phyloP scores from a whole-genome alignment of 768 basidiomycete species.

The Udeniomyces megalosporus region DNA sequence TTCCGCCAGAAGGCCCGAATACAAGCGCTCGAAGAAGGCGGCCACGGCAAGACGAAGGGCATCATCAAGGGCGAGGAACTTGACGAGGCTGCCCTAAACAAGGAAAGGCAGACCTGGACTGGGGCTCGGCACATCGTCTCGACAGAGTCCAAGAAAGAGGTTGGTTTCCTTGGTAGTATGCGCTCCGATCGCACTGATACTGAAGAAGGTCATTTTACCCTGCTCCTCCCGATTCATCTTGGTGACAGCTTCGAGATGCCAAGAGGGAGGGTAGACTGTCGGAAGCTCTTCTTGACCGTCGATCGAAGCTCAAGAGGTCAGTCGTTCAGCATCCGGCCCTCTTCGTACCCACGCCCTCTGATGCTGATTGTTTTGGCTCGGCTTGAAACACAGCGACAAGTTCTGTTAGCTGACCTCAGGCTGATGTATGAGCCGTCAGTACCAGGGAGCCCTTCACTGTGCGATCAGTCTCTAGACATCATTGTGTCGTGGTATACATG shows the following conservation, averaged over 20 bases:
- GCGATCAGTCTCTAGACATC: no score
- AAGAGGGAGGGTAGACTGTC: constrained; percentile 63
- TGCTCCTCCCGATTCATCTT: background rate
- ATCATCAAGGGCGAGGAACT: constrained; percentile 38
- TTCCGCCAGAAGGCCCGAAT: constrained; percentile 70
- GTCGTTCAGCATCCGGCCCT: constrained; percentile 4
- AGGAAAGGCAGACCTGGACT: constrained; percentile 67
- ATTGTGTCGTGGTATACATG: no score
- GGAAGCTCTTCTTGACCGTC: constrained; percentile 60
- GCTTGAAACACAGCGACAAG: constrained; percentile 15
- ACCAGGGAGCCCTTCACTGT: no score
- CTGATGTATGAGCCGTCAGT: no score
- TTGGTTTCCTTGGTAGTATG: constrained; percentile 27
- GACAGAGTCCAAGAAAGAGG: constrained; percentile 54
- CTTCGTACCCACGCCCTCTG: background rate
- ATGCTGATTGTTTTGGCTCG: background rate
- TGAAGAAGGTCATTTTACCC: background rate
- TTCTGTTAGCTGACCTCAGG: constrained; percentile 1
- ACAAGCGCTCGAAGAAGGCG: constrained; percentile 30
- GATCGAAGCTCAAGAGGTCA: constrained; percentile 76
- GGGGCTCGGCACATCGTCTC: constrained; percentile 59
- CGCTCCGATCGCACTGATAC: background rate
- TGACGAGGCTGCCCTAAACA: constrained; percentile 58
- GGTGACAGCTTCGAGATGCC: constrained; percentile 54
- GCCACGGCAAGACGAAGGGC: constrained; percentile 46